Percentiles rank a stretch among this genome's conserved stretches.
Conservation (phyloP, 2,329 filamentous ascomycete species). For the Fusarium compactum region DNA sequence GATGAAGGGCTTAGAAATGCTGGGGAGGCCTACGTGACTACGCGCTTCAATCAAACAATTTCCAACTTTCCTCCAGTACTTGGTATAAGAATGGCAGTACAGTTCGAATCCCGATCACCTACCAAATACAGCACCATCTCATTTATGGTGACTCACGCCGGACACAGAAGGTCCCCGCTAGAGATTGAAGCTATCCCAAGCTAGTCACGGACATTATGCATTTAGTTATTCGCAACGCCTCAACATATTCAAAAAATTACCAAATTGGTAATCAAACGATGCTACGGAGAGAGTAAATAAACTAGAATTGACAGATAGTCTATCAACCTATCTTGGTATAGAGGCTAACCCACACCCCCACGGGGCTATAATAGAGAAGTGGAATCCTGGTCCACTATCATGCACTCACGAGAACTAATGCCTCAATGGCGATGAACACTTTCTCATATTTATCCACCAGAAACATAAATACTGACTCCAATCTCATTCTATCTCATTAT, state of each 20-base stretch:
- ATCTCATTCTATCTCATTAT: constrained; percentile 2
- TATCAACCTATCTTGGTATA: background rate
- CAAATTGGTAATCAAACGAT: background rate
- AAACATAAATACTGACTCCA: fast-evolving
- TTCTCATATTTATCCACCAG: background rate
- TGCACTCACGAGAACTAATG: constrained; percentile 27
- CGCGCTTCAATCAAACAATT: too few relatives aligned
- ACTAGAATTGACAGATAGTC: background rate
- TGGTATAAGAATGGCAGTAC: background rate
- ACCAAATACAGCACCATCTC: background rate
- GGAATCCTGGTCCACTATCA: constrained; percentile 26
- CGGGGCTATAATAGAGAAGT: constrained; percentile 18
- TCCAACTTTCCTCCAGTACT: background rate
- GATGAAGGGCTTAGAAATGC: background rate
- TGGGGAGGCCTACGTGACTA: background rate
- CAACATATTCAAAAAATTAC: background rate
- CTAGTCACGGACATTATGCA: background rate
- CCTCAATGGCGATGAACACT: constrained; percentile 5
- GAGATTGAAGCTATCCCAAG: background rate
- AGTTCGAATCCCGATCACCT: too few relatives aligned
- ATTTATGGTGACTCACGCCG: background rate
- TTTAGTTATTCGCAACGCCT: background rate
- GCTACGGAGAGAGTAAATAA: background rate
- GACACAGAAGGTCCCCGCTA: background rate
- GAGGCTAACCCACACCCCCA: constrained; percentile 3